Evolutionary conservation across 1,284 basidiomycete species (phyloP), one percentile per base, ranked within the genome.

Genomic region (Blastosporella zonata): DNA sequence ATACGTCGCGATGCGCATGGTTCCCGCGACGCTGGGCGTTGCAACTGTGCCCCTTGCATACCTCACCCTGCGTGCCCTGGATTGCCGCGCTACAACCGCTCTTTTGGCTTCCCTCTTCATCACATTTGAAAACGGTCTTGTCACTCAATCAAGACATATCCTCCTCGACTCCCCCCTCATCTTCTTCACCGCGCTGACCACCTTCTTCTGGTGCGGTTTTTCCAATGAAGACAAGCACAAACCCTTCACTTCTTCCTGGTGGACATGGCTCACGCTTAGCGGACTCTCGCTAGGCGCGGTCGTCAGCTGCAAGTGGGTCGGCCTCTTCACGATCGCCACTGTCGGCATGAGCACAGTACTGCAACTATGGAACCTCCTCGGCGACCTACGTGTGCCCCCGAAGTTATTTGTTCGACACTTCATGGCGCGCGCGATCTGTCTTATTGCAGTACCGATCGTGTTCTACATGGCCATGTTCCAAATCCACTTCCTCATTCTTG

Each of bases 381-480:
- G 95, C 6, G 93, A 99, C 65, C 65, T 91, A 21, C 82, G 86
- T 36, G 80, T 97, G 38, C 72, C 92, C 1, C 84, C 94, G 13
- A 73, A 77, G 36, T 66, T 87, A 34, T 94, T 91, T 69, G 72
- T 84, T 21, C 77, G 79, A 49, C 97, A 99, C 68, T 97, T 99
- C 67, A 66, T 82, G 9, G 95, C 96, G 0, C 75, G 97, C 22
- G 90, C 92, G 0, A 56, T 97, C 15, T 97, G 94, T 65, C 77
- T 99, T 47, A 97, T 98, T 58, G 73, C 76, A 25, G 66, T 99
- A 2, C 96, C 97, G 2, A 64, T 87, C 27, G 35, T 86, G 28
- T 93, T 99, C 67, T 99, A 99, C 74, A 91, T 98, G 87, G 67
- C 75, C 62, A 95, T 94, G 84, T 99, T 99, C 72, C 79, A 87